phyloP scores from a whole-genome alignment of 805 yeast species.

The Lipomyces sp. region DNA sequence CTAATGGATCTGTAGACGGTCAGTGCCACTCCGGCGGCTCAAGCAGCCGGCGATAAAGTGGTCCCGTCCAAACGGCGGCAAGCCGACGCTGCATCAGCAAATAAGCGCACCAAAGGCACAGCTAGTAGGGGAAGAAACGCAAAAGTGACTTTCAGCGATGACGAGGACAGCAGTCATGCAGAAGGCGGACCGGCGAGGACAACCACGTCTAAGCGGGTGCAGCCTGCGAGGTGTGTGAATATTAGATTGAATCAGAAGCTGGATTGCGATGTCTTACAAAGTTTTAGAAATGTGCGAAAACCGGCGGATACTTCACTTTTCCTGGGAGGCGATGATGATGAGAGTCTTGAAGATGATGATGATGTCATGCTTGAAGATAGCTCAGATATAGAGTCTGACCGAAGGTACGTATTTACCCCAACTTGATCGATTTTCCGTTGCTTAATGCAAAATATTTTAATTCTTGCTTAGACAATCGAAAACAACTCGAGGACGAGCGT shows the following conservation, averaged over 20 bases:
- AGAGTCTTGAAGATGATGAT: background rate
- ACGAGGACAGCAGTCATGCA: background rate
- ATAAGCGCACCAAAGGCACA: conserved; percentile 1
- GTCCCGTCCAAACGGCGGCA: background rate
- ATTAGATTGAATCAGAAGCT: background rate
- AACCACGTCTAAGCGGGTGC: background rate
- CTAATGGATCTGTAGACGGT: background rate
- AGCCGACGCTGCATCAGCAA: background rate
- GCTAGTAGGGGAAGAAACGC: background rate
- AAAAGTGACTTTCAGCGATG: background rate
- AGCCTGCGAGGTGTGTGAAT: background rate
- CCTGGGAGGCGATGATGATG: background rate
- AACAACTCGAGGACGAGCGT: background rate
- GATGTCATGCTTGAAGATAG: conserved; percentile 3
- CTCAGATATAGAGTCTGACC: background rate
- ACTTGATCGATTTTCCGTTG: background rate
- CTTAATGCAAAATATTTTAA: background rate
- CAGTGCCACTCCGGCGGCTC: background rate
- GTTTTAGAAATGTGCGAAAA: background rate
- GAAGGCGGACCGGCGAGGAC: background rate
- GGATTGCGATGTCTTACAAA: background rate
- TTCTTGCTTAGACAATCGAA: background rate
- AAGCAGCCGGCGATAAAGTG: background rate
- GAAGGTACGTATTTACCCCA: background rate
- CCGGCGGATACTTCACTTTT: background rate